Base-by-base conservation (phyloP, 2,329 filamentous ascomycete genomes). In the Monosporascus cannonballus region DNA sequence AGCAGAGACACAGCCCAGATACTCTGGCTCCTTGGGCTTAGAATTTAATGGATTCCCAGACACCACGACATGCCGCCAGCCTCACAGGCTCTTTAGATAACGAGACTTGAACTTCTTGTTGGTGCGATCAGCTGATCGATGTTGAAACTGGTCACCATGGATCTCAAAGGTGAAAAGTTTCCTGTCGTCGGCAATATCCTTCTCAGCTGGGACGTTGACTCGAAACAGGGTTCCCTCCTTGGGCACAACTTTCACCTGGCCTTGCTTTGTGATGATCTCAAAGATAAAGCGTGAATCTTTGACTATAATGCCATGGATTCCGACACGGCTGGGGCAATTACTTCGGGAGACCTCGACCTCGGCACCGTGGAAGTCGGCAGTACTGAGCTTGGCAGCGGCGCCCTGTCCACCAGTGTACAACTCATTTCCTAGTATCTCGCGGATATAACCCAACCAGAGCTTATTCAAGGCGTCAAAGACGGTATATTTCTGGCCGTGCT, bases 101-200 rank as follows among this genome's bases (percentile, higher is more conserved):
- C 93, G 91, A 66, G 83, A 78, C 72, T 94, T 96, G 72, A 96
- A 96, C 73, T 96, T 97, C 73, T 84, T 90, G 63, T 88, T 96
- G 48, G 91, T 90, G 22, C 94, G 77, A 67, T 97, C 93, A 17
- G 87, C 84, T 2, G 93, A 85, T 11, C 91, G 80, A 59, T 86
- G 83, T 76, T 90, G 84, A 64, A 97, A 92, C 66, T 95, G 90
- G 61, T 90, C 87, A 3, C 94, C 94, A 58, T 93, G 81, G 2
- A 97, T 75, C 68, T 97, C 93, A 62, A 96, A 94, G 0, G 85
- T 78, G 63, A 96, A 76, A 1, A 55, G 53, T n/a, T 49, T 54
- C 34, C 48, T 20, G 52, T 34, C 3, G 42, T 42, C 50, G 9
- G 55, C 48, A 0, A 14, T 9, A 34, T 34, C 4, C 9, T 63